Conservation (phyloP, 2,329 filamentous ascomycete species). For the Trichoderma sp. region DNA sequence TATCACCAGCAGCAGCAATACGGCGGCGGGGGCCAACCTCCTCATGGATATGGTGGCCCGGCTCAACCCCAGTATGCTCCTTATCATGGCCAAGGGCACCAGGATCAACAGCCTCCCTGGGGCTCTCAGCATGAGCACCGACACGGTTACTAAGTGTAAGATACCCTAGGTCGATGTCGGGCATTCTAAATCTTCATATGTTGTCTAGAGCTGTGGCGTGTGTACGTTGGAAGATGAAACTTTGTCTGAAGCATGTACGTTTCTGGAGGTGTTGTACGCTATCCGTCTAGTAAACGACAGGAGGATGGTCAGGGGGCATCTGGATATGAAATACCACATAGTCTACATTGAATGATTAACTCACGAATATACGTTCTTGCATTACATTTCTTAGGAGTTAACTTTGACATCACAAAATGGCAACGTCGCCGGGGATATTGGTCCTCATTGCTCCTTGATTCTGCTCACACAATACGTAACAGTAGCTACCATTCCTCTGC, state of each 20-base stretch:
- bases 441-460: neutral
- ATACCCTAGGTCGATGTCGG: neutral
- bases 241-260: neutral
- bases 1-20: conserved; percentile 26
- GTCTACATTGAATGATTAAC: neutral
- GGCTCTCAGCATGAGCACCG: conserved; percentile 42
- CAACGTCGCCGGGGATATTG: neutral
- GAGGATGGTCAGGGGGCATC: neutral
- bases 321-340: neutral
- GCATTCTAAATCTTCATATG: neutral
- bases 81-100: conserved; percentile 26
- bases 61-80: conserved; percentile 29
- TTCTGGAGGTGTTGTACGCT: neutral
- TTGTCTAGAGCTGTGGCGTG: neutral
- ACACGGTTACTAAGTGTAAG: conserved; percentile 34
- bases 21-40: conserved; percentile 23
- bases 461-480: too few species aligned
- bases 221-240: neutral
- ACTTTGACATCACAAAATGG: rapidly evolving
- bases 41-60: conserved; percentile 26
- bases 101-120: conserved; percentile 36
- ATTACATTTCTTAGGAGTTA: neutral
- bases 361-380: neutral
- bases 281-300: neutral
- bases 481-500: too few species aligned